Percentiles rank a stretch among this genome's conserved stretches.
phyloP scores from a whole-genome alignment of 1,284 basidiomycete genomes.

The Earliella scabrosa region DNA sequence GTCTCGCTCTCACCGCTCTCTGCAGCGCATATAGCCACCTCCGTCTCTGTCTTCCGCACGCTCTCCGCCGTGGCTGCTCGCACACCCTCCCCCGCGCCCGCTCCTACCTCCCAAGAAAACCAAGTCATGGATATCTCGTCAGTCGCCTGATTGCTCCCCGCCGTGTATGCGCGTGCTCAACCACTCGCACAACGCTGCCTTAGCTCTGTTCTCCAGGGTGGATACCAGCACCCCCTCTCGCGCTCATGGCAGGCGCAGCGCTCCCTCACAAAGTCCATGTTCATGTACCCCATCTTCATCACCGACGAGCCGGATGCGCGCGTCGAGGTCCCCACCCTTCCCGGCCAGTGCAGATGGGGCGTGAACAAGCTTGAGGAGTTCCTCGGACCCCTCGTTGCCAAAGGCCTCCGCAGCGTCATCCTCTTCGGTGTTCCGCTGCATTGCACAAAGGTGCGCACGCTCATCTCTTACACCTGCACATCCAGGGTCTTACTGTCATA shows the following conservation, averaged over 20 bases:
- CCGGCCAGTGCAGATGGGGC: conserved; percentile 93
- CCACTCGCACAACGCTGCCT: background rate
- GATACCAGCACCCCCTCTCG: conserved; percentile 88
- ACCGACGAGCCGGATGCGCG: conserved; percentile 89
- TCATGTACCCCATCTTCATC: conserved; percentile 98
- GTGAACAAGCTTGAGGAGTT: conserved; percentile 91
- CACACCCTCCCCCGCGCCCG: background rate
- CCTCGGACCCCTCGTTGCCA: conserved; percentile 85
- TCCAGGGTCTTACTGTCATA: too few species aligned
- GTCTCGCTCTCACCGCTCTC: background rate
- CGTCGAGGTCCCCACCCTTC: conserved; percentile 77
- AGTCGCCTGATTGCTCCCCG: conserved; percentile 5
- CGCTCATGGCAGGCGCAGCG: conserved; percentile 84
- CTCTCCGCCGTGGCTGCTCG: conserved; percentile 6
- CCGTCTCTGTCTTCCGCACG: background rate
- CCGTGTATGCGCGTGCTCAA: background rate
- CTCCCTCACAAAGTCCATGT: conserved; percentile 85
- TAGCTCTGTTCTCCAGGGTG: conserved; percentile 88
- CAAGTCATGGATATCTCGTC: conserved; percentile 30
- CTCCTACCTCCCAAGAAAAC: background rate
- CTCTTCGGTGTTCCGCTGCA: conserved; percentile 94
- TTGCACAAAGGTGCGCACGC: conserved; percentile 73
- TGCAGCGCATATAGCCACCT: background rate
- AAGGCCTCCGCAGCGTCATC: conserved; percentile 92
- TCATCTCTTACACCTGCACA: too few species aligned